Evolutionary conservation across 129 eudicot genomes (phyloP), one percentile per base, ranked within the genome.

Genomic region (Flaveria sonorensis): DNA sequence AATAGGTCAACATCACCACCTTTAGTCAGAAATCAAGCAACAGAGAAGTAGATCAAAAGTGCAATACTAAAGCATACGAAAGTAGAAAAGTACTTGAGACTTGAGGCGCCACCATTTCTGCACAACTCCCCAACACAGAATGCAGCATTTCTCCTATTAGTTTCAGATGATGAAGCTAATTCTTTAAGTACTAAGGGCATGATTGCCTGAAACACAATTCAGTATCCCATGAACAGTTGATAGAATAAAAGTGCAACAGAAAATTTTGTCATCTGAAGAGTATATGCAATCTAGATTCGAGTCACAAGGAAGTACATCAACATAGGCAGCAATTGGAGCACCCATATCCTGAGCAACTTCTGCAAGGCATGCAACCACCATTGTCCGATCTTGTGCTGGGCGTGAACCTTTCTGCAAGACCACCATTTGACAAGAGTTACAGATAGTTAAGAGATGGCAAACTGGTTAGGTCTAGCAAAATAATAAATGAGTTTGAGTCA

Each of bases 291-390:
- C 39, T 8, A 66, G 53, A 61, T 23, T 64, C 39, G 6, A 66
- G 53, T 65, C 16, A 42, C 28, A 39, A 61, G 68, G 59, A 24
- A 47, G 74, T 94, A 94, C 99, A 86, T 94, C 97, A 48, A 91
- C 83, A 82, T 91, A 94, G 60, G 81, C 89, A 57, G 90, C 86
- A 71, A 94, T 86, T 63, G 99, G 97, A 85, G 93, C 88, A 81
- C 99, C 99, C 99, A 94, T 94, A 70, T 94, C 86, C 72, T 91
- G 97, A 46, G 99, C 99, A 84, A 94, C 97, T 89, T 94, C 99
- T 43, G 99, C 99, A 50, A 94, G 96, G 78, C 90, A 87, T 77
- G 99, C 99, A 77, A 94, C 92, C 45, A 94, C 99, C 99, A 94
- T 94, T 10, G 99, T 94, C 84, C 99, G 95, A 77, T 94, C 99